These are phyloP conservation scores for Microdochium trichocladiopsis DNA, from an alignment of 2,329 filamentous ascomycete genomes.

Conservation along the genomic window DNA sequence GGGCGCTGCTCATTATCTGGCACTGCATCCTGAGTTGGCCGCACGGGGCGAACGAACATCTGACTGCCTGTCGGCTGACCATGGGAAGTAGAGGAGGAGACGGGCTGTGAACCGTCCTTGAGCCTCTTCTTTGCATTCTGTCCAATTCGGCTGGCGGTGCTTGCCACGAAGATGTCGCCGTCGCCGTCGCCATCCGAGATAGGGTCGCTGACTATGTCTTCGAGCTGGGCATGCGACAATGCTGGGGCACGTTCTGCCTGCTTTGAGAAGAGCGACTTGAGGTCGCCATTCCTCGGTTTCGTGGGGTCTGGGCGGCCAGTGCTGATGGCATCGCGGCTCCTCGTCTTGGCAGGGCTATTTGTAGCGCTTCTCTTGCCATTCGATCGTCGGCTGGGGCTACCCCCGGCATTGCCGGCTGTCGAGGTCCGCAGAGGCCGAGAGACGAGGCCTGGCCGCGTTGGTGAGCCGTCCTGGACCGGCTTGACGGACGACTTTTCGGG, in stretches of 20 bases:
- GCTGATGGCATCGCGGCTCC: conserved; percentile 24
- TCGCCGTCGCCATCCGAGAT: conserved; percentile 50
- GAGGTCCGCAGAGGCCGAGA: conserved; percentile 15
- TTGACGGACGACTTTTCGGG: conserved; percentile 31
- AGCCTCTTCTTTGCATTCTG: conserved; percentile 48
- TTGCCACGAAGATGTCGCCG: conserved; percentile 41
- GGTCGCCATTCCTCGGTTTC: conserved; percentile 44
- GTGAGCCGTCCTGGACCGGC: conserved; percentile 6
- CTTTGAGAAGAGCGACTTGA: conserved; percentile 54
- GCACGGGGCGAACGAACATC: conserved; percentile 41
- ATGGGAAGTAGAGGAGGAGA: conserved; percentile 9
- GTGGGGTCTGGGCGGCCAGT: conserved; percentile 20
- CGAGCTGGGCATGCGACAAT: conserved; percentile 23
- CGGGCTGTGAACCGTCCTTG: conserved; percentile 25
- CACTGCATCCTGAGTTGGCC: conserved; percentile 15
- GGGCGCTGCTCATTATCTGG: conserved; percentile 57
- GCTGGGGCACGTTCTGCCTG: conserved; percentile 45
- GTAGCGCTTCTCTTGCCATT: conserved; percentile 27
- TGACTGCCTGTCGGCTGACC: conserved; percentile 29
- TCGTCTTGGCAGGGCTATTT: conserved; percentile 28
- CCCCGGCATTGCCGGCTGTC: conserved; percentile 9
- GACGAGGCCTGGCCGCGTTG: conserved; percentile 7
- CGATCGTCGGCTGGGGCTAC: conserved; percentile 5
- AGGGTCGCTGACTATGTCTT: conserved; percentile 46
- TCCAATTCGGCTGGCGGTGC: conserved; percentile 45